Conservation (phyloP, 352 stramenopile species). For the Phytophthora sojae region DNA sequence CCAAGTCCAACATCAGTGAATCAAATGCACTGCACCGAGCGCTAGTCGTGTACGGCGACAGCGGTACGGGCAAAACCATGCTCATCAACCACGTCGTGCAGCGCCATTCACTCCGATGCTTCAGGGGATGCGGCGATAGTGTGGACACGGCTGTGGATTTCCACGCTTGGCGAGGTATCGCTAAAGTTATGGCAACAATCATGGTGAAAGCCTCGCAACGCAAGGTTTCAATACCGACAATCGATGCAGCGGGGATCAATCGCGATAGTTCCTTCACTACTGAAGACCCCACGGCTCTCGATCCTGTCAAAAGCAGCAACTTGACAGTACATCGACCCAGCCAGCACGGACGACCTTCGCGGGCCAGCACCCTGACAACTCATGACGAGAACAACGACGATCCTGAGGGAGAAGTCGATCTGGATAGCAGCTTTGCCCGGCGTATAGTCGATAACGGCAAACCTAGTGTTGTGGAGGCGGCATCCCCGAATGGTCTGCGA, state of each 20-base stretch:
- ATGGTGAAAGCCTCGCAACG: constrained; percentile 19
- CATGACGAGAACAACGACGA: constrained; percentile 29
- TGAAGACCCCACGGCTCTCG: constrained; percentile 10
- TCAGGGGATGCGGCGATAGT: constrained; percentile 62
- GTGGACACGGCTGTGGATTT: constrained; percentile 67
- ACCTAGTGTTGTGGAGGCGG: background rate
- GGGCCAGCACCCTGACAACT: constrained; percentile 36
- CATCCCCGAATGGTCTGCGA: constrained; percentile 43
- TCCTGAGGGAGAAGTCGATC: constrained; percentile 14
- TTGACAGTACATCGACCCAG: constrained; percentile 23
- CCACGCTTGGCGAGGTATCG: constrained; percentile 65
- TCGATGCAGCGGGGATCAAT: constrained; percentile 11
- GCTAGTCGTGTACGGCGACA: constrained; percentile 66
- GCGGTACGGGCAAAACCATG: constrained; percentile 75
- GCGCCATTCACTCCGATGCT: constrained; percentile 55
- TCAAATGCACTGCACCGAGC: constrained; percentile 39
- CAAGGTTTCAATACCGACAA: constrained; percentile 23
- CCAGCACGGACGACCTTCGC: constrained; percentile 25
- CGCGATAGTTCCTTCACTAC: background rate
- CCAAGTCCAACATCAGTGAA: constrained; percentile 16
- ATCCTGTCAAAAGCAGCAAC: constrained; percentile 10
- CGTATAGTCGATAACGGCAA: constrained; percentile 2
- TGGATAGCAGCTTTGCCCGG: constrained; percentile 16
- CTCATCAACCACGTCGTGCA: constrained; percentile 64
- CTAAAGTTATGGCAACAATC: constrained; percentile 16